Percentiles rank a stretch among this genome's conserved stretches.
phyloP scores from a whole-genome alignment of 2,329 filamentous ascomycete species.

The Alternaria infectoria region DNA sequence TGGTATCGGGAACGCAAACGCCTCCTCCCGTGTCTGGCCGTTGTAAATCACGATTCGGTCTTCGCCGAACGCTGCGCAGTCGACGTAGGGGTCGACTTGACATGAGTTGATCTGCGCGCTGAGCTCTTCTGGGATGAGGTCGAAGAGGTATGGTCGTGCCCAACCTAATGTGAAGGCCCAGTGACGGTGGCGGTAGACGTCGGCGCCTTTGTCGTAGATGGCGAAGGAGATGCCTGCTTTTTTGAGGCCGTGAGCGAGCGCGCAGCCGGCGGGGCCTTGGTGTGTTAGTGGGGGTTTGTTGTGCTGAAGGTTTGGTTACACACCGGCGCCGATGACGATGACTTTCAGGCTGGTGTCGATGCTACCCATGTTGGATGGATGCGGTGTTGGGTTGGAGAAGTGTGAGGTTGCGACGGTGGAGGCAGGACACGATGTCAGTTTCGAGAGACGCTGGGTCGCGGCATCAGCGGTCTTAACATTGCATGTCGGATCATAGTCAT shows the following conservation, averaged over 20 bases:
- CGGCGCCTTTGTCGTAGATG: conserved; percentile 39
- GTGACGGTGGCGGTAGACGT: conserved; percentile 38
- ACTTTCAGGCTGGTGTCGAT: conserved; percentile 22
- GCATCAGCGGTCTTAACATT: background rate
- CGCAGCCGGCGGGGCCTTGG: conserved; percentile 51
- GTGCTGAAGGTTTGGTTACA: too few relatives aligned
- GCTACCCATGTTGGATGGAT: background rate
- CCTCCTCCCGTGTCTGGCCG: conserved; percentile 42
- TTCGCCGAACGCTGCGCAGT: conserved; percentile 33
- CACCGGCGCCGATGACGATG: conserved; percentile 36
- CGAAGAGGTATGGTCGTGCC: conserved; percentile 39
- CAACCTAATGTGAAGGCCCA: conserved; percentile 50
- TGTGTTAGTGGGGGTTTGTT: background rate
- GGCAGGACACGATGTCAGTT: background rate
- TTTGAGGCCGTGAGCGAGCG: conserved; percentile 51
- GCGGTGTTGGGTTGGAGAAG: background rate
- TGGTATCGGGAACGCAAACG: conserved; percentile 44
- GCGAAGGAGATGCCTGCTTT: conserved; percentile 40
- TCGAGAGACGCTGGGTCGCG: background rate
- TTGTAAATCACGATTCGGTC: conserved; percentile 45
- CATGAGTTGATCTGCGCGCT: conserved; percentile 33
- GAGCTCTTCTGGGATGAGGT: conserved; percentile 37
- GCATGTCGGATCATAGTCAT: background rate
- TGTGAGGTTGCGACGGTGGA: background rate
- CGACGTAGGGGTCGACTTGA: conserved; percentile 44